Evolutionary conservation across 2,329 filamentous ascomycete species (phyloP).

Genomic region (Seiridium cupressi): DNA sequence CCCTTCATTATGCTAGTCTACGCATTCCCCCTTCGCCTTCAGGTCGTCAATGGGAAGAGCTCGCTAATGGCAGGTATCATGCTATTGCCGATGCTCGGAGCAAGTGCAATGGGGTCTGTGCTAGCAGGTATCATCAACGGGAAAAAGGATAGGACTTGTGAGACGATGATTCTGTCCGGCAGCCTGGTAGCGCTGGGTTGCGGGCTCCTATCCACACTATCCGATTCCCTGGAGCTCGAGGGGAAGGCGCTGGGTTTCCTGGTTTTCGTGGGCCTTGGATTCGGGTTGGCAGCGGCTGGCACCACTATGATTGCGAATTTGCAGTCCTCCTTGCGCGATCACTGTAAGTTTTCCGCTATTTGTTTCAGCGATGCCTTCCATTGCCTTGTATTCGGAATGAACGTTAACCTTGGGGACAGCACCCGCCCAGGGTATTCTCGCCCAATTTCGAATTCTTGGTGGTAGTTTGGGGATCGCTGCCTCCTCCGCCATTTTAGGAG

Average conservation of each 20-base stretch:
- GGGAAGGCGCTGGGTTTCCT: slow-evolving; percentile 48
- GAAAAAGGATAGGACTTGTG: slow-evolving; percentile 38
- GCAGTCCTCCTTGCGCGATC: slow-evolving; percentile 42
- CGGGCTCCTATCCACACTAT: slow-evolving; percentile 42
- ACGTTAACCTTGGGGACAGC: slow-evolving; percentile 31
- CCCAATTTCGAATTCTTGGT: slow-evolving; percentile 50
- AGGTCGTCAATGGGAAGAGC: slow-evolving; percentile 47
- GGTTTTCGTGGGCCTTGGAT: slow-evolving; percentile 50
- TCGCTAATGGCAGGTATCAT: slow-evolving; percentile 47
- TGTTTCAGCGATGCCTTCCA: background rate
- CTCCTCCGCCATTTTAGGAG: slow-evolving; percentile 45
- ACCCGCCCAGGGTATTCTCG: slow-evolving; percentile 50
- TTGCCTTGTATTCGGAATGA: background rate
- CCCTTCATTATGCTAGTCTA: slow-evolving; percentile 49
- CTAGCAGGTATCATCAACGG: slow-evolving; percentile 40
- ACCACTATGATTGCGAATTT: slow-evolving; percentile 43
- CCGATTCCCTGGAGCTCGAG: slow-evolving; percentile 32
- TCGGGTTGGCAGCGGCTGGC: slow-evolving; percentile 45
- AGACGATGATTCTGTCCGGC: slow-evolving; percentile 41
- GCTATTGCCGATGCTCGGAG: slow-evolving; percentile 52
- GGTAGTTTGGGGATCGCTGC: slow-evolving; percentile 54
- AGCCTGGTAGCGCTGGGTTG: slow-evolving; percentile 44
- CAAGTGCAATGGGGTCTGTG: slow-evolving; percentile 42
- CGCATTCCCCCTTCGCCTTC: slow-evolving; percentile 46
- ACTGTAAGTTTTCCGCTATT: slow-evolving; percentile 33